These are phyloP conservation scores for Camellia sinensis DNA, from an alignment of 148 eudicot species.

Conservation along the genomic window DNA sequence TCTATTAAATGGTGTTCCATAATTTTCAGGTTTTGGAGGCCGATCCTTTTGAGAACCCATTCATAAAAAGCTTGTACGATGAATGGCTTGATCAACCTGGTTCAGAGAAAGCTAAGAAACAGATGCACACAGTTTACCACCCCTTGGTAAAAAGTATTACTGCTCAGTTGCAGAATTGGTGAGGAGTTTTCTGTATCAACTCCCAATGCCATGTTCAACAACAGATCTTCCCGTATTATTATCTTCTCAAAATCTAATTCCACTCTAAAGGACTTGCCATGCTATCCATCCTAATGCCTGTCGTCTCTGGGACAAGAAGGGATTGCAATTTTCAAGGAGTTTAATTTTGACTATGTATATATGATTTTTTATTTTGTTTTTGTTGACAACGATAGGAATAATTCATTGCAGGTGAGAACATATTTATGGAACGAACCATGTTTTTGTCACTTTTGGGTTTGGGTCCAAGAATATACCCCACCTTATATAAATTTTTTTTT, in stretches of 20 bases:
- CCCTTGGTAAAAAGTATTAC: slow-evolving; percentile 79
- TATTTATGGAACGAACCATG: neutral
- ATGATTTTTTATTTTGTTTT: slow-evolving; percentile 2
- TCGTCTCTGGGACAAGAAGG: slow-evolving; percentile 1
- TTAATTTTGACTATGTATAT: slow-evolving; percentile 11
- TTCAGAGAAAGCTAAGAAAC: slow-evolving; percentile 75
- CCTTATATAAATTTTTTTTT: neutral
- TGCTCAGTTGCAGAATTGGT: slow-evolving; percentile 85
- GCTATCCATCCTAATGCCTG: neutral
- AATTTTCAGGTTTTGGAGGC: slow-evolving; percentile 54
- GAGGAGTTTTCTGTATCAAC: slow-evolving; percentile 20
- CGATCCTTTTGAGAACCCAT: slow-evolving; percentile 77
- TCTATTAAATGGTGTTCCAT: slow-evolving; percentile 2
- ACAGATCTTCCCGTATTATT: neutral
- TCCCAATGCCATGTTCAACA: neutral
- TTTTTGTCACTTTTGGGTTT: neutral
- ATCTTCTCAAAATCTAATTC: neutral
- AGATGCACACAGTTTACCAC: slow-evolving; percentile 83
- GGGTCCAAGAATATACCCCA: neutral
- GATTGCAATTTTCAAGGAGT: slow-evolving; percentile 6
- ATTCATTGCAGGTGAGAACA: neutral
- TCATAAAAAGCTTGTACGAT: slow-evolving; percentile 57
- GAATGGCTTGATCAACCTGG: slow-evolving; percentile 92
- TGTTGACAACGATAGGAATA: neutral
- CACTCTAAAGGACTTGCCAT: neutral